phyloP scores from a whole-genome alignment of 805 yeast genomes.

The Saturnispora dispora region DNA sequence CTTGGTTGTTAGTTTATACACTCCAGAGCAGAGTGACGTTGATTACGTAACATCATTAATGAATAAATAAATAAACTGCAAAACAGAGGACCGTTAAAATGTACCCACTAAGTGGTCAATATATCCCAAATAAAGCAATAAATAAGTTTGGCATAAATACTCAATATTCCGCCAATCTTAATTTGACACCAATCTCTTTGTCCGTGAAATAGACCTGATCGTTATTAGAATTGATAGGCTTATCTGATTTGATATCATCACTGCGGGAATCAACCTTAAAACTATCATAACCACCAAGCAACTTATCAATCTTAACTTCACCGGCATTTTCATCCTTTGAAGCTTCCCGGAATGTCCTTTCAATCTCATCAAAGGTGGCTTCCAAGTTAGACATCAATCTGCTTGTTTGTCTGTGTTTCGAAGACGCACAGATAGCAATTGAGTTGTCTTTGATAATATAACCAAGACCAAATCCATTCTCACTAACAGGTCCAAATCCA shows the following conservation, averaged over 20 bases:
- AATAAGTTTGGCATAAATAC: too few relatives aligned
- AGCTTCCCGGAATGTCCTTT: slow-evolving; percentile 35
- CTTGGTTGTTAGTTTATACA: slow-evolving; percentile 41
- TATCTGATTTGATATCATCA: slow-evolving; percentile 38
- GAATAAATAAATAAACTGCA: not conserved
- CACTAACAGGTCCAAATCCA: slow-evolving; percentile 87
- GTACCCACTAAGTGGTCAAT: not conserved
- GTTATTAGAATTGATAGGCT: slow-evolving; percentile 3
- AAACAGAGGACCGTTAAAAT: not conserved
- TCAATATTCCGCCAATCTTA: slow-evolving; percentile 54
- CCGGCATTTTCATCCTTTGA: slow-evolving; percentile 11
- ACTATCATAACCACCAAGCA: slow-evolving; percentile 81
- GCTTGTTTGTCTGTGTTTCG: slow-evolving; percentile 81
- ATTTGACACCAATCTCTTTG: slow-evolving; percentile 55
- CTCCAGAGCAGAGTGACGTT: slow-evolving; percentile 30
- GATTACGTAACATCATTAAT: slow-evolving; percentile 6
- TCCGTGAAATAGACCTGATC: slow-evolving; percentile 17
- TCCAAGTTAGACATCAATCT: slow-evolving; percentile 64
- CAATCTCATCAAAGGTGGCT: slow-evolving; percentile 52
- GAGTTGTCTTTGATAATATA: slow-evolving; percentile 78
- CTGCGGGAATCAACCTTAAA: slow-evolving; percentile 56
- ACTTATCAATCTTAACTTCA: slow-evolving; percentile 24
- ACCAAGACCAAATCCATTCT: slow-evolving; percentile 90
- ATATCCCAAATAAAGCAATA: not conserved
- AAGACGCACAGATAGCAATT: slow-evolving; percentile 71